Percentiles rank a stretch among this genome's conserved stretches.
Conservation (phyloP, 306 rosid species). For the Parietaria judaica region DNA sequence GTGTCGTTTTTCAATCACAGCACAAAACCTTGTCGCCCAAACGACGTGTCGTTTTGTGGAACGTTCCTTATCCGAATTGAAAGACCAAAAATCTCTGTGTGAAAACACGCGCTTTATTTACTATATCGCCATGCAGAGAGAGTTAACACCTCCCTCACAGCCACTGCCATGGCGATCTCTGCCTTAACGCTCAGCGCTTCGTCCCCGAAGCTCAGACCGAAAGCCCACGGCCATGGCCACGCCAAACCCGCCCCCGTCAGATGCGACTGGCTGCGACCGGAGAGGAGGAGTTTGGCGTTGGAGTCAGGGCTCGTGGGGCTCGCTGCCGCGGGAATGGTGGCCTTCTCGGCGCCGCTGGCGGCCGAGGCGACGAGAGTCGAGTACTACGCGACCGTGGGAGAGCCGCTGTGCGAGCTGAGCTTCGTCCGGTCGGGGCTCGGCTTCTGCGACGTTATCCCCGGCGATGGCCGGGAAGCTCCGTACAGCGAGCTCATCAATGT, state of each 20-base stretch:
- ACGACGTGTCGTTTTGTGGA: too few species aligned
- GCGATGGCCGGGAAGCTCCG: slow-evolving; percentile 66
- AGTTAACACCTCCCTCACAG: neutral
- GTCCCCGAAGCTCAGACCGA: slow-evolving; percentile 18
- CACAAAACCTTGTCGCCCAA: too few species aligned
- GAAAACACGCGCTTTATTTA: neutral
- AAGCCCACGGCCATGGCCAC: slow-evolving; percentile 7
- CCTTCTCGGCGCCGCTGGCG: slow-evolving; percentile 62
- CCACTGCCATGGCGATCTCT: slow-evolving; percentile 43
- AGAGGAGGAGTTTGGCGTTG: slow-evolving; percentile 3
- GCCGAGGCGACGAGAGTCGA: slow-evolving; percentile 82
- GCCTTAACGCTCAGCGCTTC: slow-evolving; percentile 30
- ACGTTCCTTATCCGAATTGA: slow-evolving; percentile 16
- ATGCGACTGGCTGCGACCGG: slow-evolving; percentile 22
- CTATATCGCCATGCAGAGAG: slow-evolving; percentile 6
- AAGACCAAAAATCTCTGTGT: slow-evolving; percentile 7
- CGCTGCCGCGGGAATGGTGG: slow-evolving; percentile 52
- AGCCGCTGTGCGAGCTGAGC: slow-evolving; percentile 64
- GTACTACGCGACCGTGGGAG: slow-evolving; percentile 86
- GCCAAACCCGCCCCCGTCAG: slow-evolving; percentile 3
- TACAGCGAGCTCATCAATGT: slow-evolving; percentile 77
- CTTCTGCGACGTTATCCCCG: slow-evolving; percentile 58
- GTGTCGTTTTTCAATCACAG: too few species aligned
- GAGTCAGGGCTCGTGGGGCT: slow-evolving; percentile 44
- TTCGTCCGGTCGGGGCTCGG: slow-evolving; percentile 78